Percentiles rank a stretch among this genome's conserved stretches.
phyloP scores from a whole-genome alignment of 495 filamentous ascomycete genomes.

The Cetradonia linearis region DNA sequence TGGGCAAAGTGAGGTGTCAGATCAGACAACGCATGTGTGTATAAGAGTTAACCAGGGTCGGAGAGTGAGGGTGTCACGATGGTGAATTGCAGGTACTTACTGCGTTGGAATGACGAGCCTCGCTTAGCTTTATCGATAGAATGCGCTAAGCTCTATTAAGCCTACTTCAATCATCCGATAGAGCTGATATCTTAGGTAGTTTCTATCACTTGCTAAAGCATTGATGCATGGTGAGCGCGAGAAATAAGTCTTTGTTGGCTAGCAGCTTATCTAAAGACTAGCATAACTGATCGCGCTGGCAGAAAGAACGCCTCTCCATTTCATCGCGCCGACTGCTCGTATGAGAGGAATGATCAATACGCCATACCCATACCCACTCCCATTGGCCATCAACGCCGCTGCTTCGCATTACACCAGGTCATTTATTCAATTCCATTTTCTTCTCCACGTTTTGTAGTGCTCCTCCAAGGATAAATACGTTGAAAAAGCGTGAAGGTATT shows the following conservation, averaged over 20 bases:
- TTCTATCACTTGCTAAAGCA: not conserved
- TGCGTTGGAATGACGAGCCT: not conserved
- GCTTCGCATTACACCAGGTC: not conserved
- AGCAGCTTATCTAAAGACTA: not conserved
- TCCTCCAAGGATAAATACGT: not conserved
- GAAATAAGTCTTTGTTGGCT: not conserved
- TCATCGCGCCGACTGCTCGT: not conserved
- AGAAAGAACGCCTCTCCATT: not conserved
- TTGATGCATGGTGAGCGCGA: not conserved
- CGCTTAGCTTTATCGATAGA: conserved; percentile 7
- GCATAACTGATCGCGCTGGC: not conserved
- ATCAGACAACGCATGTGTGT: not conserved
- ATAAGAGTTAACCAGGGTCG: not conserved
- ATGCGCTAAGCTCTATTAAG: conserved; percentile 7
- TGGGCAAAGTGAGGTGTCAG: not conserved
- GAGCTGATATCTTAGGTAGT: not conserved
- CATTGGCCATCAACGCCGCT: not conserved
- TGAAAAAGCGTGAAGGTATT: not conserved
- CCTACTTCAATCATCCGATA: not conserved
- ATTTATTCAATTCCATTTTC: not conserved
- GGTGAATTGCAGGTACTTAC: not conserved
- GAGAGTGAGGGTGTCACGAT: not conserved
- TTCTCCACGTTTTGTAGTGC: not conserved
- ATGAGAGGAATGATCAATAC: not conserved
- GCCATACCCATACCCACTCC: not conserved